Evolutionary conservation across 2,329 filamentous ascomycete genomes (phyloP), one percentile per base, ranked within the genome.

Genomic region (Setomelanomma holmii): DNA sequence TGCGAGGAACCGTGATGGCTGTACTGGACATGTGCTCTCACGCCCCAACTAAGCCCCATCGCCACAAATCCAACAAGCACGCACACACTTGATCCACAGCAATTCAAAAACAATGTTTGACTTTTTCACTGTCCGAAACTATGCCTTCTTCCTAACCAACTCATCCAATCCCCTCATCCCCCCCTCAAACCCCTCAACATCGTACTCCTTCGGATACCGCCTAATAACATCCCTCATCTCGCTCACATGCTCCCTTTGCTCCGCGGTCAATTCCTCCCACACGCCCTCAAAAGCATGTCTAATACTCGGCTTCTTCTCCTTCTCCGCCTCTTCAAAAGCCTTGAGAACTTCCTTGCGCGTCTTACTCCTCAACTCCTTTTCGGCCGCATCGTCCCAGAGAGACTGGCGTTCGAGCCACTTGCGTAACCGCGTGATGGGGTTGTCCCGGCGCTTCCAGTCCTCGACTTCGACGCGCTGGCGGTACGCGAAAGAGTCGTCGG

Each of bases 401-500:
- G 86, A 86, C 62, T 87, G 86, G 7, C 85, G 83, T 76, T 99
- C 93, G 78, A 99, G 86, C 84, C 91, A 99, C 78, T 96, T 96
- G 19, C 93, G 84, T 49, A 96, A 72, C 11, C 92, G 83, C 2
- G 90, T 91, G 44, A 96, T 89, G 1, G 92, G 92, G 67, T 96
- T 96, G 69, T 96, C 93, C 11, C 92, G 82, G 0, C 91, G 75
- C 75, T 96, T 96, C 92, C 92, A 96, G 72, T 96, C 91, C 71
- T 96, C 90, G 6, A 99, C 95, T 70, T 99, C 95, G 1, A 97
- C 87, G 21, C 89, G 86, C 1, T 93, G 92, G 7, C 95, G 89
- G 78, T 99, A 99, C 0, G 95, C 95, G 68, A 97, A 99, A 21
- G 90, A 95, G 76, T 99, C 95, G 70, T 99, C 95, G 0, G 90